Percentiles rank a stretch among this genome's conserved stretches.
Evolutionary conservation across 2,329 filamentous ascomycete species (phyloP).

Genomic region (Penicillium corylophilum): DNA sequence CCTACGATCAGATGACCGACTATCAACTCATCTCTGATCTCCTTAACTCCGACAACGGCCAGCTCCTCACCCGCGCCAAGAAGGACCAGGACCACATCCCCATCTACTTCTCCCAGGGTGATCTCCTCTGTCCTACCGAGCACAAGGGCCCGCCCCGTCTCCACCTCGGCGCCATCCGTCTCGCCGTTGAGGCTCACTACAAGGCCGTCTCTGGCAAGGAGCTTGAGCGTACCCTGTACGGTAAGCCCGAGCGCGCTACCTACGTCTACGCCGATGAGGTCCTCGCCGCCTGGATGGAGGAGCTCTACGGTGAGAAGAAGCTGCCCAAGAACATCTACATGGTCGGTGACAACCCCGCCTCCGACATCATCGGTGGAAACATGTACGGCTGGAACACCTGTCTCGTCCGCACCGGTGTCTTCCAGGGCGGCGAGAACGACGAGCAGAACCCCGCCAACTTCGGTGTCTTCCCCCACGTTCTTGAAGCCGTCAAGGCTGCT

Average conservation of each 20-base stretch:
- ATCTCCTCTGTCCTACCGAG: slow-evolving; percentile 64
- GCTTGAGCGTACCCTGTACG: slow-evolving; percentile 73
- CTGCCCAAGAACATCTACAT: slow-evolving; percentile 72
- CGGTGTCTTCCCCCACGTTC: slow-evolving; percentile 71
- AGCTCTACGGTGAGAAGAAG: slow-evolving; percentile 69
- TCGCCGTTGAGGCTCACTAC: slow-evolving; percentile 67
- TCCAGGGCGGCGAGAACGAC: slow-evolving; percentile 74
- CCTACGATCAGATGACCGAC: slow-evolving; percentile 71
- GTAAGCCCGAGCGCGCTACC: slow-evolving; percentile 70
- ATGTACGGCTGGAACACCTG: slow-evolving; percentile 83
- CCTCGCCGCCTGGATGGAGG: slow-evolving; percentile 72
- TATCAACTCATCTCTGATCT: slow-evolving; percentile 76
- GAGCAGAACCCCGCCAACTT: slow-evolving; percentile 75
- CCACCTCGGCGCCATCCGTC: slow-evolving; percentile 72
- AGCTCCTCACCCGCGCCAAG: slow-evolving; percentile 63
- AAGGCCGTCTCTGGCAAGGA: slow-evolving; percentile 65
- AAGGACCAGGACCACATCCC: slow-evolving; percentile 65
- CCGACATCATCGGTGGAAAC: slow-evolving; percentile 74
- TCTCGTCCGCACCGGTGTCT: slow-evolving; percentile 73
- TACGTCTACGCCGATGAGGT: slow-evolving; percentile 78
- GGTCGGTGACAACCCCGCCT: slow-evolving; percentile 73
- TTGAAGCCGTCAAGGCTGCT: slow-evolving; percentile 68
- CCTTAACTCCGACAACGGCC: slow-evolving; percentile 66
- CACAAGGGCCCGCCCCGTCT: slow-evolving; percentile 64
- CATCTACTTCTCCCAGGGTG: slow-evolving; percentile 70